Conservation (phyloP, 1,284 basidiomycete genomes). For the Cyathus olla region DNA sequence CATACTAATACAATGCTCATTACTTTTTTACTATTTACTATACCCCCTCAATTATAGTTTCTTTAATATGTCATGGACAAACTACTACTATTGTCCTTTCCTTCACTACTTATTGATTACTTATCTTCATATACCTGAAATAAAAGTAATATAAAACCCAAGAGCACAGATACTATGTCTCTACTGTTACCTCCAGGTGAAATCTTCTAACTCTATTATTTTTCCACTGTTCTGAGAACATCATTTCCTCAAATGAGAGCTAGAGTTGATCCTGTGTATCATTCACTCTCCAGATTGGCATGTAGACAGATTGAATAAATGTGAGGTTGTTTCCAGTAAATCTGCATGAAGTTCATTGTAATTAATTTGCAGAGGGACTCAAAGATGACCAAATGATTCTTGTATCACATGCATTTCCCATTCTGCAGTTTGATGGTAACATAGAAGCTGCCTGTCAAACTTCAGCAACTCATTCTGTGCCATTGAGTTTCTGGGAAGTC, state of each 20-base stretch:
- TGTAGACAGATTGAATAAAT: conserved; percentile 52
- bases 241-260: conserved; percentile 41
- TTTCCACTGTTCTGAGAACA: conserved; percentile 39
- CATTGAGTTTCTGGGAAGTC: conserved; percentile 27
- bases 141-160: not conserved
- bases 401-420: conserved; percentile 57
- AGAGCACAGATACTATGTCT: not conserved
- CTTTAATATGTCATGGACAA: too few relatives aligned
- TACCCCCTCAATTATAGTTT: too few relatives aligned
- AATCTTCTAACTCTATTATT: conserved; percentile 41
- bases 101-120: not conserved
- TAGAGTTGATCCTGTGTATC: conserved; percentile 38
- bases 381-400: conserved; percentile 53
- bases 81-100: too few relatives aligned
- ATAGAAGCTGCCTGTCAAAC: conserved; percentile 47
- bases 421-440: conserved; percentile 54
- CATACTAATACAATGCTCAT: too few relatives aligned
- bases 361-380: conserved; percentile 45
- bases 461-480: conserved; percentile 25
- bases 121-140: not conserved
- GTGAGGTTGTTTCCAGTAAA: conserved; percentile 48
- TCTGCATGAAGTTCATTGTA: conserved; percentile 27
- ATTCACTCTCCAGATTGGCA: conserved; percentile 39
- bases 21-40: too few relatives aligned
- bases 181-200: conserved; percentile 19